Conservation (phyloP, 2,329 filamentous ascomycete genomes). For the Stenocarpella maydis region DNA sequence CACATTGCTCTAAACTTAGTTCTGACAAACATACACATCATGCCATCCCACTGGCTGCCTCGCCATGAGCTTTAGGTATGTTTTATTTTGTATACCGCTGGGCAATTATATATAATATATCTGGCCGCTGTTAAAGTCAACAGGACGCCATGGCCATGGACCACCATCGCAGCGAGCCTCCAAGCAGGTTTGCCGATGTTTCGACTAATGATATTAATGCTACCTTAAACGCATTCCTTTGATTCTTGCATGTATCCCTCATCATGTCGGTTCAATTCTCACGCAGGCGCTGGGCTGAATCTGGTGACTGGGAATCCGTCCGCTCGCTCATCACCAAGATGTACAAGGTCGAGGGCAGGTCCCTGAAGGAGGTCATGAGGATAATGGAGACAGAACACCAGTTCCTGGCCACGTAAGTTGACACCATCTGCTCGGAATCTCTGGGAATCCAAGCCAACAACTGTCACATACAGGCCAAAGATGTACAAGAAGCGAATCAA, state of each 20-base stretch:
- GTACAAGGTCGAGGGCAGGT: constrained; percentile 28
- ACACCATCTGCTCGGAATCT: background rate
- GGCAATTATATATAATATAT: background rate
- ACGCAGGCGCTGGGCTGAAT: constrained; percentile 17
- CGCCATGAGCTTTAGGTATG: background rate
- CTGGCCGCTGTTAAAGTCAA: background rate
- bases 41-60: constrained; percentile 1
- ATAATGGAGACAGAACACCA: constrained; percentile 30
- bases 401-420: constrained; percentile 30
- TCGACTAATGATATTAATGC: background rate
- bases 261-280: constrained; percentile 2
- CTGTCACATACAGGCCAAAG: constrained; percentile 12
- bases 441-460: background rate
- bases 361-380: constrained; percentile 31
- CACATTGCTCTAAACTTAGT: constrained; percentile 15
- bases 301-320: constrained; percentile 8
- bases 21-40: background rate
- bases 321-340: constrained; percentile 21
- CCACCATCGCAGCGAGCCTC: background rate
- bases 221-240: background rate
- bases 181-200: background rate
- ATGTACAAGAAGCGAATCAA: constrained; percentile 31
- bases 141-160: background rate
- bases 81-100: background rate
- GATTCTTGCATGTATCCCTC: background rate